Evolutionary conservation across 2,329 filamentous ascomycete genomes (phyloP), one percentile per base, ranked within the genome.

Genomic region (Trichoderma guizhouense): DNA sequence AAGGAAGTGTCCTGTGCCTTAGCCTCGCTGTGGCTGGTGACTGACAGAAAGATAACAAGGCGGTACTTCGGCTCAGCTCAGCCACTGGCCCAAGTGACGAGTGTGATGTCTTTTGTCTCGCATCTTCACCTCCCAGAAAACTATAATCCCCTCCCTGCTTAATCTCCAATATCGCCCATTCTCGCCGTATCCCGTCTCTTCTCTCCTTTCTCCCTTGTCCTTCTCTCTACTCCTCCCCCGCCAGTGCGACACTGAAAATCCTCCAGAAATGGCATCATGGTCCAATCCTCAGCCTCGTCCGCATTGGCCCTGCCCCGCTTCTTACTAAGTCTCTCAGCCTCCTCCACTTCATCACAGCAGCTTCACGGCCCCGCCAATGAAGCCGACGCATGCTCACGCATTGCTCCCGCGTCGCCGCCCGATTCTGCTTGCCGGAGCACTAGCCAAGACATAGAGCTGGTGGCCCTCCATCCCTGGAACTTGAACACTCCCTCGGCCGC

Each of bases 241-340:
- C 24, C 32, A 6, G 39, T 30, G 43, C 43, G 4, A n/a, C n/a
- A 9, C n/a, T 24, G 43, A 5, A 11, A 21, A 53, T 30, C 26
- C 51, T 15, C 51, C 30, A 30, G 36, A 30, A 28, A 60, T 47
- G 53, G 12, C 53, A 47, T 47, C 55, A 68, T 68, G 65, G 34
- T 32, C 21, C 65, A 68, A 21, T 55, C 34, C 65, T 58, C 65
- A 68, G 65, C 65, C 65, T 68, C 65, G 65, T 47, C 65, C 34
- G 18, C 65, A 26, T 21, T 34, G 65, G 36, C 65, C 32, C 21
- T 60, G 65, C 65, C 65, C 65, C 65, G 65, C 65, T 68, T 68
- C 65, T 68, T 68, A 68, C 65, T 68, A 68, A 68, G 65, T 68
- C 65, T 47, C 26, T 68, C 65, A 68, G 65, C 53, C 65, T 68